Evolutionary conservation across 225 moss, liverwort and hornwort genomes (phyloP), one percentile per base, ranked within the genome.

Genomic region (Ulota crispa): DNA sequence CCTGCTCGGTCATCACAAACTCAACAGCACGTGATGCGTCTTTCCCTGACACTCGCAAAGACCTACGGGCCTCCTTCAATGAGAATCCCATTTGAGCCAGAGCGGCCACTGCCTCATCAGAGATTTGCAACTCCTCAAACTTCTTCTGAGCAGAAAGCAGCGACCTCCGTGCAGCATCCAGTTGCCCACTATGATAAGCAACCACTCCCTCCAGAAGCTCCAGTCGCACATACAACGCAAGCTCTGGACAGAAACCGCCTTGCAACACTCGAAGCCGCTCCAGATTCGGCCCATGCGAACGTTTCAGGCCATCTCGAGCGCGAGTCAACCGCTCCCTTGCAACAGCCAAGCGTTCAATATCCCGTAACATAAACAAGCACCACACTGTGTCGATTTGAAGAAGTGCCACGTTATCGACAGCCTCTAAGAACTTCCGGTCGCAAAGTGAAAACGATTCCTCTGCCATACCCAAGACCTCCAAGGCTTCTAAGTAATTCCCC

Each of bases 131-230:
- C 98, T 95, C 90, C 78, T 94, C 93, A 82, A 87, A 98, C 77
- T 94, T 98, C 37, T 78, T 78, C 75, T 90, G 73, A n/a, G 98
- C 95, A 84, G 98, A 93, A 42, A 85, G 81, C 64, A 98, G 86
- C 21, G 90, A 98, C 28, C 70, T 82, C 72, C 83, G 90, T 30
- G 98, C 98, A 90, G 87, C 82, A 80, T 92, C 92, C 59, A 66
- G 59, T 78, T 90, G 92, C 55, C 95, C 98, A 82, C 92, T 92
- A 65, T 98, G 94, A 66, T 87, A 98, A 65, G 98, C 92, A 56
- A 98, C 95, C 73, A 98, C 94, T 47, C 98, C 98, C 72, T 98
- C 98, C 63, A 98, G 84, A 68, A 98, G 98, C 84, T 98, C 98
- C 81, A 98, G 80, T 61, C 98, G 82, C 26, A 95, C 93, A 84